phyloP scores from a whole-genome alignment of 257 asterid genomes.

The Handroanthus guayacan region DNA sequence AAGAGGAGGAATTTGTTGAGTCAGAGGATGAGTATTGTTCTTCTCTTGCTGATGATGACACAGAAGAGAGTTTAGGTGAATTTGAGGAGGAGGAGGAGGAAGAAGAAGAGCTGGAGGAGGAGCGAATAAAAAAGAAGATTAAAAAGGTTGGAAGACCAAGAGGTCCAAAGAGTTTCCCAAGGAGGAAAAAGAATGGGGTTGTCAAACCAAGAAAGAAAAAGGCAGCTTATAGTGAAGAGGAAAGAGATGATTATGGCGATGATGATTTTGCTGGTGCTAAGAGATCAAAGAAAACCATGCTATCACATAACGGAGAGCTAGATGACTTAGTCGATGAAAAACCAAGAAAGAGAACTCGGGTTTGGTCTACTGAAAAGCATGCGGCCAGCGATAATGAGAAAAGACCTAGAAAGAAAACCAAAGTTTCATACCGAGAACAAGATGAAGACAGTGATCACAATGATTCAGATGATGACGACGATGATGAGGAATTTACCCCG shows the following conservation, averaged over 20 bases:
- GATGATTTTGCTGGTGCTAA: slow-evolving; percentile 33
- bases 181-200: slow-evolving; percentile 46
- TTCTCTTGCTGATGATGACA: slow-evolving; percentile 62
- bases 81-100: slow-evolving; percentile 47
- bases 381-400: neutral
- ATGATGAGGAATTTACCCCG: slow-evolving; percentile 49
- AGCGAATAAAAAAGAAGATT: slow-evolving; percentile 45
- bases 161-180: slow-evolving; percentile 34
- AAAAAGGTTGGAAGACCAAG: slow-evolving; percentile 45
- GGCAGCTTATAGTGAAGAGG: slow-evolving; percentile 32
- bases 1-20: slow-evolving; percentile 54
- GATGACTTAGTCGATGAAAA: slow-evolving; percentile 34
- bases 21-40: slow-evolving; percentile 71
- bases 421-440: slow-evolving; percentile 38
- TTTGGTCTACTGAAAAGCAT: neutral
- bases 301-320: slow-evolving; percentile 37
- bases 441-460: slow-evolving; percentile 36
- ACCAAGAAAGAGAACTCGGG: slow-evolving; percentile 29
- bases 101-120: slow-evolving; percentile 41
- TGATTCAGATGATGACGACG: slow-evolving; percentile 40
- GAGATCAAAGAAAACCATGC: slow-evolving; percentile 29
- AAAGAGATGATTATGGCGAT: slow-evolving; percentile 33
- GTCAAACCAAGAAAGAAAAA: slow-evolving; percentile 39
- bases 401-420: slow-evolving; percentile 26
- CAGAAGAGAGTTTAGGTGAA: slow-evolving; percentile 60